Percentiles rank a stretch among this genome's conserved stretches.
phyloP scores from a whole-genome alignment of 1,284 basidiomycete genomes.

The Boletus austroedulis region DNA sequence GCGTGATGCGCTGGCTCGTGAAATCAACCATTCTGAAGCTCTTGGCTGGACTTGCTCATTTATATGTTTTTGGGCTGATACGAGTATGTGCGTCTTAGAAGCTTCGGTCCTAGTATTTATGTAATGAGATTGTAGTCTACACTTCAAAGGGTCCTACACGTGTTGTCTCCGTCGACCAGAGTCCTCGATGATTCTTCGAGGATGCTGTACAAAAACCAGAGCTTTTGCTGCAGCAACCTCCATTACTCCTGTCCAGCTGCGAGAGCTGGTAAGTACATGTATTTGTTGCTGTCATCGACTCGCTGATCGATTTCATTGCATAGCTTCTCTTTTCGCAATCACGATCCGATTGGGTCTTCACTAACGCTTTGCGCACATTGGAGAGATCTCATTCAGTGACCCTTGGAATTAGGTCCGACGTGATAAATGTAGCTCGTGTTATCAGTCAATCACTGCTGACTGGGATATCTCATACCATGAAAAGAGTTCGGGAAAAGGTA shows the following conservation, averaged over 20 bases:
- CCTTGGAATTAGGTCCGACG: background rate
- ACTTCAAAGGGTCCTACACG: background rate
- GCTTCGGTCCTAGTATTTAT: background rate
- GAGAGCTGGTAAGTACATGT: background rate
- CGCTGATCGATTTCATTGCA: background rate
- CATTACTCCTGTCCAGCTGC: background rate
- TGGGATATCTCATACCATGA: background rate
- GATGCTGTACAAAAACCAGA: background rate
- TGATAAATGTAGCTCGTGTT: background rate
- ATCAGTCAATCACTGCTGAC: background rate
- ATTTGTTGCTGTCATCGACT: background rate
- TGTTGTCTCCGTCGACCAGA: background rate
- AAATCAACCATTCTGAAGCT: background rate
- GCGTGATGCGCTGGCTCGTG: background rate
- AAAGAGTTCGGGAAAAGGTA: background rate
- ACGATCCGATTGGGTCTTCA: background rate
- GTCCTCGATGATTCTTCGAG: background rate
- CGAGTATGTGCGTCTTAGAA: background rate
- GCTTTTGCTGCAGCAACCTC: background rate
- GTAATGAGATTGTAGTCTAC: background rate
- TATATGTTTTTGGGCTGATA: background rate
- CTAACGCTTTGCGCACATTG: background rate
- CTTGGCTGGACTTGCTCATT: background rate
- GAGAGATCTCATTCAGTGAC: background rate
- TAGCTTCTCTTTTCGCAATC: background rate